Evolutionary conservation across 768 basidiomycete species (phyloP), one percentile per base, ranked within the genome.

Genomic region (Tulasnella sp.): DNA sequence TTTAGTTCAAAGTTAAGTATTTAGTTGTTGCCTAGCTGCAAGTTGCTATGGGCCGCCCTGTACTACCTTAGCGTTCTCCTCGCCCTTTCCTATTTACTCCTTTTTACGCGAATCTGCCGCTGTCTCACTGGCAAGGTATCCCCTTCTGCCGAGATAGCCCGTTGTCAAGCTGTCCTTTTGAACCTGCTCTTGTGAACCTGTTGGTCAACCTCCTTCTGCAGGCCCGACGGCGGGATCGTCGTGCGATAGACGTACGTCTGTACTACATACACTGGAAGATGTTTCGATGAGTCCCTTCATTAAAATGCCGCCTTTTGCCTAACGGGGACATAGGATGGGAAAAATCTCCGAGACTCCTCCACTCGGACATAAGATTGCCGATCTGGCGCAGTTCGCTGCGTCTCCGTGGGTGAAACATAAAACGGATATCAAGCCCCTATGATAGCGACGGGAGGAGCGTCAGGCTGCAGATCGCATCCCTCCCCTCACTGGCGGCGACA

Each of bases 21-120:
- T 69, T 64, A 64, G 60, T 64, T 34, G 60, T 64, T 34, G 60
- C 31, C 58, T 64, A 64, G 60, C 60, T 34, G 60, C n/a, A 64
- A 64, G 60, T 64, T 28, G 60, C 60, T 64, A 64, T 14, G 60
- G n/a, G 28, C n/a, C n/a, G n/a, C 60, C 60, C 31, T 64, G 60
- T 64, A 64, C n/a, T 64, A 64, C 60, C 60, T 64, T 64, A 64
- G 60, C 60, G 60, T 64, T n/a, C 14, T n/a, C 60, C 4, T 58
- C 31, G 60, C 31, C 60, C 4, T 34, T 31, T 64, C n/a, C 60
- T 28, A 28, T 34, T 64, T 34, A 64, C 31, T 64, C 60, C 60
- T 24, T 64, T 34, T 31, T 3, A 64, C 60, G 28, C 28, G 28
- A 64, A 64, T 64, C 12, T 64, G 5, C 14, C 14, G 20, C 28